phyloP scores from a whole-genome alignment of 192 early-diverging fungal genomes.

The Linnemannia exigua region DNA sequence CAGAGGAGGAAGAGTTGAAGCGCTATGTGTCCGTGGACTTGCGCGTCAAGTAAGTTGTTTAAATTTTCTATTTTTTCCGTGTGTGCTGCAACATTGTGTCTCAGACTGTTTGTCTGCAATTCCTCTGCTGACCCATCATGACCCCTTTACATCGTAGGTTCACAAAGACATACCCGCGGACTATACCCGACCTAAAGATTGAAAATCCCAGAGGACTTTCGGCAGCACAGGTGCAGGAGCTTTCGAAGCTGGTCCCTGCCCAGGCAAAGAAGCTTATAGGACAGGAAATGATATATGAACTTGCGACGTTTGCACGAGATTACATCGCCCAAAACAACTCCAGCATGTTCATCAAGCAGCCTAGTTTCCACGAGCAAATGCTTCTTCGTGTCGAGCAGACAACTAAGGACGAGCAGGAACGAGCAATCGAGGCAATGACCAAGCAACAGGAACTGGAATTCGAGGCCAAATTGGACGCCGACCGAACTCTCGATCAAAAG shows the following conservation, averaged over 20 bases:
- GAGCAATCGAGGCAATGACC: slow-evolving; percentile 52
- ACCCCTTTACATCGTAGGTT: slow-evolving; percentile 55
- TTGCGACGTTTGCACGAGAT: slow-evolving; percentile 69
- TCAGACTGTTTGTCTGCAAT: neutral
- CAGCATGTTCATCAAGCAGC: slow-evolving; percentile 65
- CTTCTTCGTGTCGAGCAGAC: slow-evolving; percentile 63
- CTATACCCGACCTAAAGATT: slow-evolving; percentile 69
- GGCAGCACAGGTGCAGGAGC: slow-evolving; percentile 61
- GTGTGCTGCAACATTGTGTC: neutral
- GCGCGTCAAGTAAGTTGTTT: slow-evolving; percentile 64
- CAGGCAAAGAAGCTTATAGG: slow-evolving; percentile 61
- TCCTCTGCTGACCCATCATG: neutral
- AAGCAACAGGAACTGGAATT: slow-evolving; percentile 49
- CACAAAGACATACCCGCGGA: slow-evolving; percentile 76
- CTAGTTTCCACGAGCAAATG: slow-evolving; percentile 71
- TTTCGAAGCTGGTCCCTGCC: slow-evolving; percentile 50
- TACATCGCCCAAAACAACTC: slow-evolving; percentile 72
- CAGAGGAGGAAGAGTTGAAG: slow-evolving; percentile 61
- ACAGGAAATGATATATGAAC: slow-evolving; percentile 78
- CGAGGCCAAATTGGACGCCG: slow-evolving; percentile 37
- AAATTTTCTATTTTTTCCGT: neutral
- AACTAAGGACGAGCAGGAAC: slow-evolving; percentile 57
- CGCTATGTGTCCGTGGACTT: slow-evolving; percentile 64
- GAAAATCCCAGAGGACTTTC: slow-evolving; percentile 68
- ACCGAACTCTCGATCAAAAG: slow-evolving; percentile 51